A percentile compares a stretch with the other conserved stretches of the same genome.
phyloP scores from a whole-genome alignment of 177 flowering plant genomes.

The Telopea speciosissima region DNA sequence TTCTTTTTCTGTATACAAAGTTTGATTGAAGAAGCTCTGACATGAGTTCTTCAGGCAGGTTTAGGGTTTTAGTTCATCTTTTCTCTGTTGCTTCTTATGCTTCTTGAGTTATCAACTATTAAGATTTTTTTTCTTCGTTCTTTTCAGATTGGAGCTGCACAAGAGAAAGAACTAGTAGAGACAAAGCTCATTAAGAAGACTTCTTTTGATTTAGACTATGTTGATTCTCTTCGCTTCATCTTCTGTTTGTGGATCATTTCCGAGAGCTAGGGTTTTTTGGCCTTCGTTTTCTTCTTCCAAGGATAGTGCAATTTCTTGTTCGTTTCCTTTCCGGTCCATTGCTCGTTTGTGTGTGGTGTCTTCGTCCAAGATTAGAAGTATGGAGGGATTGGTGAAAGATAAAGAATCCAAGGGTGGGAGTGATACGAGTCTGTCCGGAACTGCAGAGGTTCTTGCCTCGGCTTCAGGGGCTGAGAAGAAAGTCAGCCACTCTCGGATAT shows the following conservation, averaged over 20 bases:
- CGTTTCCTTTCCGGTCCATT: neutral
- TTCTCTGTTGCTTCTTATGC: too few species aligned
- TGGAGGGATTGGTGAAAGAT: conserved; percentile 29
- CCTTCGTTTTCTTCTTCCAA: neutral
- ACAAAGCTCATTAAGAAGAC: neutral
- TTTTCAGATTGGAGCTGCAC: neutral
- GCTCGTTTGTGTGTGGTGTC: conserved; percentile 7
- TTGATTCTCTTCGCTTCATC: conserved; percentile 19
- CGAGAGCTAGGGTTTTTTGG: conserved; percentile 21
- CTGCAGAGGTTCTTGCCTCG: conserved; percentile 10
- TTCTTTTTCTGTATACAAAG: too few species aligned
- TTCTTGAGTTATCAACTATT: too few species aligned
- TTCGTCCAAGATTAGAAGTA: conserved; percentile 17
- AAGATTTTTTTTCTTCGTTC: neutral
- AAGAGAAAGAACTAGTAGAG: neutral
- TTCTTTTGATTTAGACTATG: conserved; percentile 13
- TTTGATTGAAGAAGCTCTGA: too few species aligned
- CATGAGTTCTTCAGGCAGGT: too few species aligned
- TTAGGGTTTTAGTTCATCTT: too few species aligned
- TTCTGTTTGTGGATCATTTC: conserved; percentile 10
- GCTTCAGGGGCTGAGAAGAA: conserved; percentile 9
- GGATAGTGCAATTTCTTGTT: conserved; percentile 5
- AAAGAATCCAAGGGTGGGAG: conserved; percentile 15
- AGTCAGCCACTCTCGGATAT: conserved; percentile 18
- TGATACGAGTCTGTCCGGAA: neutral